These are phyloP conservation scores for Xylaria cubensis DNA, from an alignment of 495 filamentous ascomycete genomes.

Conservation along the genomic window DNA sequence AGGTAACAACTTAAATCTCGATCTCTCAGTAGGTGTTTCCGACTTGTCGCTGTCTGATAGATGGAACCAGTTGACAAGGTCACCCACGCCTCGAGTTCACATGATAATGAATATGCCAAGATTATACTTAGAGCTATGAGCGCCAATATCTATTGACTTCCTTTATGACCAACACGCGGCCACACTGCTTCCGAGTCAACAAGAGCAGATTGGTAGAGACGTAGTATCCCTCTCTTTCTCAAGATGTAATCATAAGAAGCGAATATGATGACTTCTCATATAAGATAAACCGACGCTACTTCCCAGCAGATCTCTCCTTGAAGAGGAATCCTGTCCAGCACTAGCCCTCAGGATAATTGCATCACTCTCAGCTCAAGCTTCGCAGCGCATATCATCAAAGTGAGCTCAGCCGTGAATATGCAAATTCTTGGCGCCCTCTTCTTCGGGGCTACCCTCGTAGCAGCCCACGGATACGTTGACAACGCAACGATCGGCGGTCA, in stretches of 20 bases:
- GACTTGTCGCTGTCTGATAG: constrained; percentile 14
- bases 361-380: not conserved
- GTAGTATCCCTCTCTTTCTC: not conserved
- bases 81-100: not conserved
- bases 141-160: not conserved
- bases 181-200: constrained; percentile 8
- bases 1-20: not conserved
- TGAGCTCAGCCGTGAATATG: constrained; percentile 32
- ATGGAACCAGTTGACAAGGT: constrained; percentile 4
- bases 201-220: not conserved
- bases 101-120: not conserved
- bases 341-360: not conserved
- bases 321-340: not conserved
- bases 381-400: not conserved
- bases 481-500: constrained; percentile 54
- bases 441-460: constrained; percentile 58
- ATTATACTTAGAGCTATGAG: not conserved
- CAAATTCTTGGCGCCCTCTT: constrained; percentile 50
- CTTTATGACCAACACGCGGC: not conserved
- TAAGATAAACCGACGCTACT: not conserved
- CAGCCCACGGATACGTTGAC: constrained; percentile 68
- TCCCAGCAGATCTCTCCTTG: not conserved
- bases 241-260: not conserved
- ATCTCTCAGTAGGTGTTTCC: not conserved
- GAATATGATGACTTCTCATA: not conserved